Percentiles rank a stretch among this genome's conserved stretches.
Conservation (phyloP, 495 filamentous ascomycete genomes). For the Daldinia childiae region DNA sequence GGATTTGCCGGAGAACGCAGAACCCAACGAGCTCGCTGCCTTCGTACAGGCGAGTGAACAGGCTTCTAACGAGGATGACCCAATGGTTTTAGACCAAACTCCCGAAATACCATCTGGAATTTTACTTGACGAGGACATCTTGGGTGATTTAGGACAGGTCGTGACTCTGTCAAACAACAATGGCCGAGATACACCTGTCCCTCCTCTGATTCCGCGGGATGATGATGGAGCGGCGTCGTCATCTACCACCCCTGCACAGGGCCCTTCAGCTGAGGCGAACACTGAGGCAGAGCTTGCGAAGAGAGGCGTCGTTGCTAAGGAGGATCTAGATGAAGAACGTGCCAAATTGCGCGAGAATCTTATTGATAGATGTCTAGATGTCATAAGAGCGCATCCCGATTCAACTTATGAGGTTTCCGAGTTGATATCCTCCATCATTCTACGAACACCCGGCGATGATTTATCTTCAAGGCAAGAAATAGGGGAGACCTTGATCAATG, state of each 20-base stretch:
- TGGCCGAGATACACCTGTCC: conserved; percentile 30
- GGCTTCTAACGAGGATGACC: conserved; percentile 32
- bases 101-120: conserved; percentile 21
- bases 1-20: conserved; percentile 50
- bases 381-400: conserved; percentile 85
- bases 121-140: conserved; percentile 45
- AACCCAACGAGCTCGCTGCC: conserved; percentile 35
- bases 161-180: conserved; percentile 27
- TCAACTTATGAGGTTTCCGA: conserved; percentile 93
- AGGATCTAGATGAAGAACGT: conserved; percentile 85
- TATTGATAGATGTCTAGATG: conserved; percentile 89
- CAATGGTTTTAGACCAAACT: conserved; percentile 46
- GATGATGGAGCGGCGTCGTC: conserved; percentile 31
- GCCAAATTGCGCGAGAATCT: conserved; percentile 75
- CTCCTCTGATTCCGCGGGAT: conserved; percentile 26
- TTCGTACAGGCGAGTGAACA: conserved; percentile 20
- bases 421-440: conserved; percentile 78
- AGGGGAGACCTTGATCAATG: conserved; percentile 82
- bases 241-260: conserved; percentile 37
- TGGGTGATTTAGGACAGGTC: conserved; percentile 30
- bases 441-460: conserved; percentile 71
- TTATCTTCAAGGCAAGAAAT: conserved; percentile 70
- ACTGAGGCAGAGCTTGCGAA: conserved; percentile 27
- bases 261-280: conserved; percentile 24
- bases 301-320: conserved; percentile 63